A percentile compares a stretch with the other conserved stretches of the same genome.
Evolutionary conservation across 345 rosid species (phyloP).

Genomic region (Melaleuca quinquenervia): DNA sequence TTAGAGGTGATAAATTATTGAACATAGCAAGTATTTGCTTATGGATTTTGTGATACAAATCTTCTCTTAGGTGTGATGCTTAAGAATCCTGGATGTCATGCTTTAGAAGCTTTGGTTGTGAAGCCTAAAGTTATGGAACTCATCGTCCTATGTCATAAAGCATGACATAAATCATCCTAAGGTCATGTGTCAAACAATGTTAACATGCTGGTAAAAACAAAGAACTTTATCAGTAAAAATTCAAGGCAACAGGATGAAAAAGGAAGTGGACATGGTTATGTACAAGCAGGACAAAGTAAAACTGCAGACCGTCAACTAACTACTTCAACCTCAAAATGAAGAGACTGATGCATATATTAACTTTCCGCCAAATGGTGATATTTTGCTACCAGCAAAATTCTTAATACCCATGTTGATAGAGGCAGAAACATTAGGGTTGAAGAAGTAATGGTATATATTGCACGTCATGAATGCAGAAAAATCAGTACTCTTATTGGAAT

Average conservation of each 20-base stretch:
- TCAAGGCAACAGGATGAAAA: background rate
- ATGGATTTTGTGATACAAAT: background rate
- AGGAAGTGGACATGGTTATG: background rate
- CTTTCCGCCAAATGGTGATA: background rate
- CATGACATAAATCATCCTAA: background rate
- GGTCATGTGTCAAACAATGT: background rate
- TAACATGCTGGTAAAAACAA: background rate
- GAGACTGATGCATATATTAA: background rate
- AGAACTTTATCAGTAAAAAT: background rate
- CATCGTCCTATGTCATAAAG: background rate
- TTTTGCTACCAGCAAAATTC: background rate
- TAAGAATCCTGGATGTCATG: background rate
- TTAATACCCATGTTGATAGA: background rate
- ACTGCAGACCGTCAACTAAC: background rate
- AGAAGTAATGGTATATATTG: background rate
- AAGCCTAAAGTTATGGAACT: background rate
- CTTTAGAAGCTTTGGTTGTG: background rate
- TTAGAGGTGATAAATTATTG: background rate
- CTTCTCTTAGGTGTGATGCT: background rate
- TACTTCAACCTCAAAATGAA: background rate
- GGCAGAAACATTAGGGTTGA: background rate
- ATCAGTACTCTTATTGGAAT: background rate
- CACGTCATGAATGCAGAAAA: background rate
- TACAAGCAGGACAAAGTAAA: background rate
- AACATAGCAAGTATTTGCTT: background rate